Conservation (phyloP, 2,329 filamentous ascomycete genomes). For the Ophiostoma ips region DNA sequence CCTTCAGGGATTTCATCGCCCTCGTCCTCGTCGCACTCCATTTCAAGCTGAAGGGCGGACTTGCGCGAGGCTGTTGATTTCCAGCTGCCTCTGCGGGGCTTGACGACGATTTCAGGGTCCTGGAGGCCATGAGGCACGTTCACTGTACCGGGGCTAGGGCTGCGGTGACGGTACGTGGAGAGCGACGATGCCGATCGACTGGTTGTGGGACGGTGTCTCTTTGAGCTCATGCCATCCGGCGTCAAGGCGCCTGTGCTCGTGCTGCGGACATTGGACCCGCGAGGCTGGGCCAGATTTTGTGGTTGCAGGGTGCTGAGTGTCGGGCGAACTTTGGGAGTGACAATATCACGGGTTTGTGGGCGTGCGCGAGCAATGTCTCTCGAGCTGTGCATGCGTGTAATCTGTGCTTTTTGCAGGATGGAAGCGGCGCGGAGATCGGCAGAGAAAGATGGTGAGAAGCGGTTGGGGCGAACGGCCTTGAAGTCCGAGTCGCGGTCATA, state of each 20-base stretch:
- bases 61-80: conserved; percentile 53
- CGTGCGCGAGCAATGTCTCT: conserved; percentile 20
- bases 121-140: conserved; percentile 30
- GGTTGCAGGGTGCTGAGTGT: conserved; percentile 31
- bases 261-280: conserved; percentile 35
- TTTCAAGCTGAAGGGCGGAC: conserved; percentile 55
- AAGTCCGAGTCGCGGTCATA: conserved; percentile 23
- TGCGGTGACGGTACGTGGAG: conserved; percentile 30
- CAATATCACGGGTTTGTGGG: conserved; percentile 18
- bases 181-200: conserved; percentile 28
- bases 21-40: conserved; percentile 64
- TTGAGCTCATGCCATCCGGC: conserved; percentile 18
- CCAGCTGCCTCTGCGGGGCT: conserved; percentile 52
- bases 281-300: conserved; percentile 21
- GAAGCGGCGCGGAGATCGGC: conserved; percentile 27
- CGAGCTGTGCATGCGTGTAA: conserved; percentile 16
- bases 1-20: conserved; percentile 69
- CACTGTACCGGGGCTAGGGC: conserved; percentile 32
- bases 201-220: conserved; percentile 18
- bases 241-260: conserved; percentile 28
- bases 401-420: conserved; percentile 14
- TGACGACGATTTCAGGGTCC: conserved; percentile 26
- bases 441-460: conserved; percentile 35
- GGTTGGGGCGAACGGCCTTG: conserved; percentile 26
- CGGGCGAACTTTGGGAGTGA: conserved; percentile 24